Conservation (phyloP, 352 stramenopile species). For the Globisporangium canariense region DNA sequence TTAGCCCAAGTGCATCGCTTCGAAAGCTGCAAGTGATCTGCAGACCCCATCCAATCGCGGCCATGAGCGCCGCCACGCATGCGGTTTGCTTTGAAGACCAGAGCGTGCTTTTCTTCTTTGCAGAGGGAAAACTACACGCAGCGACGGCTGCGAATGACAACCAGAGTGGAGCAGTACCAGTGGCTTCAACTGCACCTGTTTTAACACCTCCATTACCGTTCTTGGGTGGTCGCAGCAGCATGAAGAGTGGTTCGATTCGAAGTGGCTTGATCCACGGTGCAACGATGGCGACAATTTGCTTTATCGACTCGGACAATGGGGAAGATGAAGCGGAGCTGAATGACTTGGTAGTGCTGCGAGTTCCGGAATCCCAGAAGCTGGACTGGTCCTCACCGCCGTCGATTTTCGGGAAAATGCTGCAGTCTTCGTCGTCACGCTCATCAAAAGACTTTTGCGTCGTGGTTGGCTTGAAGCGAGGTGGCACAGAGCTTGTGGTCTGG, state of each 20-base stretch:
- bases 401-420: slow-evolving; percentile 22
- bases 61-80: slow-evolving; percentile 30
- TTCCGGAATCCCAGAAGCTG: slow-evolving; percentile 50
- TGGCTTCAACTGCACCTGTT: slow-evolving; percentile 2
- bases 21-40: slow-evolving; percentile 31
- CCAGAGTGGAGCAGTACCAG: slow-evolving; percentile 6
- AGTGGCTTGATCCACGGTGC: not conserved
- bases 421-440: slow-evolving; percentile 17
- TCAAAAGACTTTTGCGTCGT: slow-evolving; percentile 64
- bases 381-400: slow-evolving; percentile 44
- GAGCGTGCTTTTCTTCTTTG: slow-evolving; percentile 37
- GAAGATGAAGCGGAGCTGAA: slow-evolving; percentile 24
- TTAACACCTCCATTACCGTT: not conserved
- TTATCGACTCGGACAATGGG: slow-evolving; percentile 13
- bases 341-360: slow-evolving; percentile 29
- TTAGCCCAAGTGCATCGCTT: slow-evolving; percentile 31
- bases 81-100: slow-evolving; percentile 34
- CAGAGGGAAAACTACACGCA: slow-evolving; percentile 30
- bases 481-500: slow-evolving; percentile 47
- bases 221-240: slow-evolving; percentile 4
- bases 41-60: slow-evolving; percentile 21
- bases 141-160: slow-evolving; percentile 18
- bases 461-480: slow-evolving; percentile 38
- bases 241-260: slow-evolving; percentile 2
- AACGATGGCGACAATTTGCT: slow-evolving; percentile 10